Conservation (phyloP, 768 basidiomycete genomes). For the Lactarius hatsudake region DNA sequence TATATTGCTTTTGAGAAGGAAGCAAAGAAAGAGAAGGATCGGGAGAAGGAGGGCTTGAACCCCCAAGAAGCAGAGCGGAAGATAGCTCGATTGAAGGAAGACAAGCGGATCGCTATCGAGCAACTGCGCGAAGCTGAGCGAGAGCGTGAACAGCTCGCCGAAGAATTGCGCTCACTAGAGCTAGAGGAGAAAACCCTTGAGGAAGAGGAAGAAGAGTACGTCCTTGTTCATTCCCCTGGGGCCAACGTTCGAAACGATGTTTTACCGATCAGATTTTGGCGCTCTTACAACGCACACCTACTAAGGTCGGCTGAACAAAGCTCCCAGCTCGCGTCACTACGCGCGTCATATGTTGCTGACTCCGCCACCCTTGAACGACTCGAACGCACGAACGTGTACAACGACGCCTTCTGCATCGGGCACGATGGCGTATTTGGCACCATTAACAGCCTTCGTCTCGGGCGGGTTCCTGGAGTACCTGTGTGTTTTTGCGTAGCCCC, state of each 20-base stretch:
- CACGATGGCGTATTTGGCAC: constrained; percentile 95
- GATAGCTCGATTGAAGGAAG: constrained; percentile 67
- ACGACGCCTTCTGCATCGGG: constrained; percentile 93
- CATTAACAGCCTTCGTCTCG: constrained; percentile 93
- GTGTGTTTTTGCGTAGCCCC: constrained; percentile 42
- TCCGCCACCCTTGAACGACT: constrained; percentile 76
- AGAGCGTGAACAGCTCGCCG: constrained; percentile 72
- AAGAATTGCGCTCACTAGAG: constrained; percentile 68
- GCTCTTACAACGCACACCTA: constrained; percentile 69
- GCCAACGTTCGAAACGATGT: background rate
- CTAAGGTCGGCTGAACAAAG: constrained; percentile 62
- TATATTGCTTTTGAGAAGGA: constrained; percentile 93
- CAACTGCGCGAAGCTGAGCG: constrained; percentile 74
- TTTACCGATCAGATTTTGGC: constrained; percentile 67
- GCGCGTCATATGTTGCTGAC: constrained; percentile 77
- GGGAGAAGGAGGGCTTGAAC: constrained; percentile 57
- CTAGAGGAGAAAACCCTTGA: constrained; percentile 76
- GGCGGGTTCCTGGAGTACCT: constrained; percentile 80
- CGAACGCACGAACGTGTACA: constrained; percentile 91
- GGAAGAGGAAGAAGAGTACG: constrained; percentile 80
- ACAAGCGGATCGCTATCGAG: constrained; percentile 66
- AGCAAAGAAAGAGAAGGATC: constrained; percentile 75
- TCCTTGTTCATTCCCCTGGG: constrained; percentile 22
- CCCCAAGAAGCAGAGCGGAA: constrained; percentile 67
- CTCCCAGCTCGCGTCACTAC: constrained; percentile 65